Conservation (phyloP, 1,284 basidiomycete genomes). For the Exobasidium rhododendri region DNA sequence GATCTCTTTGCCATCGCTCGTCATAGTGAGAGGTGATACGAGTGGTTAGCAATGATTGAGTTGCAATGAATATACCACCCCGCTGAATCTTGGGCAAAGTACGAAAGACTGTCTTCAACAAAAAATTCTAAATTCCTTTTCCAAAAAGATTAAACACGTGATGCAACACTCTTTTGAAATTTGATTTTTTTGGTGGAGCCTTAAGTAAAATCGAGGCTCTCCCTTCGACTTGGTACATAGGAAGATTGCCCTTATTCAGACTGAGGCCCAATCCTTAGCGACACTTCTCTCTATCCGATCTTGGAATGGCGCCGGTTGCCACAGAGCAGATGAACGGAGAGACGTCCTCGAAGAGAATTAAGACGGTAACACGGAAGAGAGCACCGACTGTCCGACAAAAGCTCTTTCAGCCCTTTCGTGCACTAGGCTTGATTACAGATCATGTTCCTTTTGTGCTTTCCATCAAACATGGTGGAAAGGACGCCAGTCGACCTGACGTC, state of each 20-base stretch:
- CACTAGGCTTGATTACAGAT: conserved; percentile 87
- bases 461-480: conserved; percentile 74
- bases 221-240: too few species aligned
- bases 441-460: conserved; percentile 85
- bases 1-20: neutral
- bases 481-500: conserved; percentile 62
- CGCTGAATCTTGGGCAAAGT: too few species aligned
- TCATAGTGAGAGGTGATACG: conserved; percentile 16
- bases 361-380: neutral
- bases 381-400: conserved; percentile 5
- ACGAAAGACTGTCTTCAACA: too few species aligned
- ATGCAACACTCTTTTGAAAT: too few species aligned
- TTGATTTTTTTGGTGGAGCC: too few species aligned
- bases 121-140: too few species aligned
- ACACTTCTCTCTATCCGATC: conserved; percentile 4
- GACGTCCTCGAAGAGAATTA: neutral
- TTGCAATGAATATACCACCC: too few species aligned
- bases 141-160: too few species aligned
- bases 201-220: too few species aligned
- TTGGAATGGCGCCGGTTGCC: neutral
- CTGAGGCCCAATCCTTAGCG: too few species aligned
- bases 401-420: conserved; percentile 91
- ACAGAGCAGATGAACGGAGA: neutral
- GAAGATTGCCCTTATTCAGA: too few species aligned
- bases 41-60: too few species aligned